Percentiles rank a stretch among this genome's conserved stretches.
These are phyloP conservation scores for Rugonectria rugulosa DNA, from an alignment of 2,329 filamentous ascomycete genomes.

Conservation along the genomic window DNA sequence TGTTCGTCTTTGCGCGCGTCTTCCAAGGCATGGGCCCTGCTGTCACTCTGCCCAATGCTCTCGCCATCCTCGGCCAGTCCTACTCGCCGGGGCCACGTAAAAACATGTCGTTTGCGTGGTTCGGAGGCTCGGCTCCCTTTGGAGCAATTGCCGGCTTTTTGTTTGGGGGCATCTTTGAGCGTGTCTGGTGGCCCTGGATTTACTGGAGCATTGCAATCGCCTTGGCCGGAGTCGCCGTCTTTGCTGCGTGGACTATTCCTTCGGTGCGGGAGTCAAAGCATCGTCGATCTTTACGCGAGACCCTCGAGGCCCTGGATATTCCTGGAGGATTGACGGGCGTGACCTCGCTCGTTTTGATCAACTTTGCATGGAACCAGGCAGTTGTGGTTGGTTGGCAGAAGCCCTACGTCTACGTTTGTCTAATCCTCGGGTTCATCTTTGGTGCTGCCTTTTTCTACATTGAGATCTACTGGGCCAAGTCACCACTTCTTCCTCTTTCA, in stretches of 20 bases:
- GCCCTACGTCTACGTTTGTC: conserved; percentile 59
- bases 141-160: conserved; percentile 41
- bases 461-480: conserved; percentile 10
- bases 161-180: conserved; percentile 30
- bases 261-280: not conserved
- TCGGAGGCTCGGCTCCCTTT: conserved; percentile 44
- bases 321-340: conserved; percentile 51
- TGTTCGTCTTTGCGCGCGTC: conserved; percentile 57
- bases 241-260: conserved; percentile 26
- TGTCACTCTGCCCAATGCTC: conserved; percentile 62
- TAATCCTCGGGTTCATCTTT: conserved; percentile 48
- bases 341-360: conserved; percentile 61
- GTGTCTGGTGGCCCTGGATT: conserved; percentile 53
- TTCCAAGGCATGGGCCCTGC: conserved; percentile 64
- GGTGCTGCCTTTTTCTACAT: not conserved
- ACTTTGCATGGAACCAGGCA: conserved; percentile 70
- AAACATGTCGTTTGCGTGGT: conserved; percentile 45
- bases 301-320: conserved; percentile 8
- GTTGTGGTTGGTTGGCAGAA: conserved; percentile 62
- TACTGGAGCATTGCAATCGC: conserved; percentile 17
- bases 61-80: conserved; percentile 62
- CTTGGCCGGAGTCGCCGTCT: not conserved
- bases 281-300: conserved; percentile 27
- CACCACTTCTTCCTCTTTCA: conserved; percentile 8
- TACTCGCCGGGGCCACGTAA: conserved; percentile 51